Evolutionary conservation across 2,329 filamentous ascomycete genomes (phyloP).

Genomic region (Neonectria sp.): DNA sequence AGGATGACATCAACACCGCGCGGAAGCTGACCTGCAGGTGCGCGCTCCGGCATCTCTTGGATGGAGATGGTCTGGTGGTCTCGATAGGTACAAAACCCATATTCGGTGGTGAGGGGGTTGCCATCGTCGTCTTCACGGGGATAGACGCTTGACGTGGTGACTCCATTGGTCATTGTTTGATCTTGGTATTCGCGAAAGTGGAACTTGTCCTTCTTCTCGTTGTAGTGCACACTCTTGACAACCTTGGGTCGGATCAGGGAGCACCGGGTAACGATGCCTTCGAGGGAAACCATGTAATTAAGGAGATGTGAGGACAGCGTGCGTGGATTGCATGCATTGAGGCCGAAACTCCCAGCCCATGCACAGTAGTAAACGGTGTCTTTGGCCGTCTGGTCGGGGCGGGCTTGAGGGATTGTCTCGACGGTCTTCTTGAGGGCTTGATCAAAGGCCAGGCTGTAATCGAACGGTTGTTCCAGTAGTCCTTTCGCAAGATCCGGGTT

Average conservation of each 20-base stretch:
- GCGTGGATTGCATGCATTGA: constrained; percentile 94
- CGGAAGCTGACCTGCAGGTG: constrained; percentile 94
- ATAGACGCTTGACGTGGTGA: constrained; percentile 92
- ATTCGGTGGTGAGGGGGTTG: constrained; percentile 94
- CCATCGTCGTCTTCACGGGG: constrained; percentile 94
- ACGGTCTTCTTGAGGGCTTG: constrained; percentile 91
- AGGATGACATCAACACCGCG: constrained; percentile 96
- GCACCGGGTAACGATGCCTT: constrained; percentile 97
- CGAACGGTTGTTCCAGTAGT: constrained; percentile 88
- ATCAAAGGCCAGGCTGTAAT: constrained; percentile 91
- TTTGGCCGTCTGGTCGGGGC: constrained; percentile 81
- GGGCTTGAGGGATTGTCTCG: constrained; percentile 81
- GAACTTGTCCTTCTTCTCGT: constrained; percentile 88
- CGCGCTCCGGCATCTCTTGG: constrained; percentile 98
- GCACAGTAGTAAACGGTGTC: constrained; percentile 96
- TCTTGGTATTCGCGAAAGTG: constrained; percentile 93
- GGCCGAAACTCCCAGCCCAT: constrained; percentile 96
- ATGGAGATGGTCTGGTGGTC: constrained; percentile 99
- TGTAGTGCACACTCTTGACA: constrained; percentile 98
- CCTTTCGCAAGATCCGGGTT: constrained; percentile 84
- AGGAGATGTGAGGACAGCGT: constrained; percentile 91
- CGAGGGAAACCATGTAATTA: constrained; percentile 97
- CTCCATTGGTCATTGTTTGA: constrained; percentile 96
- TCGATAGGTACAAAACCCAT: constrained; percentile 94
- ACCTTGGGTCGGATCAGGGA: constrained; percentile 96